Evolutionary conservation across 2,329 filamentous ascomycete species (phyloP).

Genomic region (Chrysosporium keratinophilum): DNA sequence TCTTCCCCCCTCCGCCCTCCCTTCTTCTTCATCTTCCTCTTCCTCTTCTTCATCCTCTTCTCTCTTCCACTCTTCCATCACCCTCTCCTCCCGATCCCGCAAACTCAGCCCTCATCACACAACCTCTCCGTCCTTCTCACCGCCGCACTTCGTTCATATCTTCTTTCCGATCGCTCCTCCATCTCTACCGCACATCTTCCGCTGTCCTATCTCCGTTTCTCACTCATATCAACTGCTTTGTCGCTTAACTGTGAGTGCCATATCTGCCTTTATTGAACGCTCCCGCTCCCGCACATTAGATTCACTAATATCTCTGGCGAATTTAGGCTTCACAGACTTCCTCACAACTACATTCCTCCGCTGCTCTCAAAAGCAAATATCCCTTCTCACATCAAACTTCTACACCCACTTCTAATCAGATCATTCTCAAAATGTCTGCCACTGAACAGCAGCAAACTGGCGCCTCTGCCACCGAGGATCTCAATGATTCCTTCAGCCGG

Average conservation of each 20-base stretch:
- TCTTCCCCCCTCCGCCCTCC: slow-evolving; percentile 16
- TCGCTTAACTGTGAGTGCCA: neutral
- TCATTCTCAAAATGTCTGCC: slow-evolving; percentile 46
- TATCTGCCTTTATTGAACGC: neutral
- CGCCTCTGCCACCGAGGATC: slow-evolving; percentile 46
- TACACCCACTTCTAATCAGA: neutral
- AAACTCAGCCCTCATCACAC: slow-evolving; percentile 19
- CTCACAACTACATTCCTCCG: neutral
- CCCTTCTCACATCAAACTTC: neutral
- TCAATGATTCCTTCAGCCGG: slow-evolving; percentile 53
- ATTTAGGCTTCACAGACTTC: neutral
- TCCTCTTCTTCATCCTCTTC: slow-evolving; percentile 17
- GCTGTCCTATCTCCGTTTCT: neutral
- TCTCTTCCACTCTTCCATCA: slow-evolving; percentile 18
- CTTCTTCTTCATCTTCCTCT: slow-evolving; percentile 18
- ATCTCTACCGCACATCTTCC: neutral
- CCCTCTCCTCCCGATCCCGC: slow-evolving; percentile 15
- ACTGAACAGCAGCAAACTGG: slow-evolving; percentile 39
- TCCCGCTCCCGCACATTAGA: no score
- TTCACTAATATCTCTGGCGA: no score
- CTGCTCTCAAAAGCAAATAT: neutral
- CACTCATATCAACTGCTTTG: neutral
- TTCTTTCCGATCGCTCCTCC: neutral
- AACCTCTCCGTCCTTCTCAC: slow-evolving; percentile 25
- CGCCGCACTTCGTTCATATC: slow-evolving; percentile 12